Evolutionary conservation across 1,284 basidiomycete genomes (phyloP), one percentile per base, ranked within the genome.

Genomic region (Salmacisia buchloeana): DNA sequence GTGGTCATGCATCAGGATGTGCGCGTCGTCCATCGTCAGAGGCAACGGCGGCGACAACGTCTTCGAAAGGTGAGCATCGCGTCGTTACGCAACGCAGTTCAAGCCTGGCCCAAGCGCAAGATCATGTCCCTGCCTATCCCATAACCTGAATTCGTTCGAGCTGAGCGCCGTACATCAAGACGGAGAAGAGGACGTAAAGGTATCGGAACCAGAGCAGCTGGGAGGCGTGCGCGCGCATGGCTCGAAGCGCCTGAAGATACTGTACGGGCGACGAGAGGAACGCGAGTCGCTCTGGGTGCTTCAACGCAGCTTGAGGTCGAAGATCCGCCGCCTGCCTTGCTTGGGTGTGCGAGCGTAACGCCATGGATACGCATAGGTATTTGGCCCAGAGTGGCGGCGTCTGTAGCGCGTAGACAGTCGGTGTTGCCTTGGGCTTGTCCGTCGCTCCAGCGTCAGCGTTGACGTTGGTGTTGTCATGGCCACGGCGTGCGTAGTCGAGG

Each of bases 151-250:
- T 21, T 6, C 41, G 41, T 7, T 43, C 41, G 15, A 43, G 41
- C 41, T 43, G 41, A 18, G 18, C 41, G 6, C 27, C 63, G 54
- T 69, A 71, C 73, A 79, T 76, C 65, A 72, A 70, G 23, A 62
- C 62, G 59, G 74, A 76, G 33, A 70, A 69, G 12, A 68, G 39
- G 25, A 79, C 43, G 61, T 76, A 77, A 36, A 78, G 57, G 35
- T 72, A 79, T 2, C 77, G 64, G 61, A 76, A 79, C 77, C 77
- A 79, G 33, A 71, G 75, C 9, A 78, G 63, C 66, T 79, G 77
- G 2, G 73, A 68, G 21, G 62, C 43, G 60, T 79, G 77, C 56
- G 69, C 58, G 21, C 61, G 60, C 77, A 79, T 79, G 10, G 77
- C 76, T 2, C 52, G 58, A 0, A 76, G 61, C 9, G 63, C 65